Conservation (phyloP, 129 eudicot species). For the Gnaphalium uliginosum region DNA sequence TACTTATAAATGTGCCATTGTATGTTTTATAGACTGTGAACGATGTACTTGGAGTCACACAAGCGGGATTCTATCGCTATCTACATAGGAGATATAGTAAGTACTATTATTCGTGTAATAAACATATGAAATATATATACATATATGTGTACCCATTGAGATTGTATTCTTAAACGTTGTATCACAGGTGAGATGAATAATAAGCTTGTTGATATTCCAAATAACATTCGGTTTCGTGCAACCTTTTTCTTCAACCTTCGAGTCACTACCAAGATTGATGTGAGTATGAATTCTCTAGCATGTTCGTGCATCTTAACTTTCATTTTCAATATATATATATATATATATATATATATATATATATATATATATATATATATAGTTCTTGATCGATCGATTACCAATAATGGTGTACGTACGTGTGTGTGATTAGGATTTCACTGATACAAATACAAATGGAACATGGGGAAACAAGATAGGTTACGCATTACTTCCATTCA, state of each 20-base stretch:
- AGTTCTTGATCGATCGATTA: no score
- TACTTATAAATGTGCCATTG: background rate
- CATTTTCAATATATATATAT: background rate
- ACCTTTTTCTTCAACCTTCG: constrained; percentile 36
- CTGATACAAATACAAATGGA: constrained; percentile 16
- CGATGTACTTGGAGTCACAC: constrained; percentile 45
- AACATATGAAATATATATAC: background rate
- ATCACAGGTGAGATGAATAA: constrained; percentile 14
- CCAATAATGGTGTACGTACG: background rate
- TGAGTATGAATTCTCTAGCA: constrained; percentile 20
- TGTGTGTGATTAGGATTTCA: constrained; percentile 14
- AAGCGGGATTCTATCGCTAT: constrained; percentile 41
- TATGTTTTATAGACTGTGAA: constrained; percentile 33
- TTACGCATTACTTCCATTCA: constrained; percentile 33
- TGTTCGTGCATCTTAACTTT: no score
- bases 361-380: no score
- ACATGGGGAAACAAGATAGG: constrained; percentile 44
- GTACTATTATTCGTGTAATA: background rate
- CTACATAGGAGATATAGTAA: constrained; percentile 34
- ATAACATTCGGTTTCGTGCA: constrained; percentile 37
- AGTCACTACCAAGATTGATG: constrained; percentile 26
- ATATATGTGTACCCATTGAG: background rate
- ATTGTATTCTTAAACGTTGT: background rate
- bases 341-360: no score
- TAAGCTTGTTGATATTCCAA: background rate